Conservation (phyloP, 2,329 filamentous ascomycete species). For the Talaromyces sp. region DNA sequence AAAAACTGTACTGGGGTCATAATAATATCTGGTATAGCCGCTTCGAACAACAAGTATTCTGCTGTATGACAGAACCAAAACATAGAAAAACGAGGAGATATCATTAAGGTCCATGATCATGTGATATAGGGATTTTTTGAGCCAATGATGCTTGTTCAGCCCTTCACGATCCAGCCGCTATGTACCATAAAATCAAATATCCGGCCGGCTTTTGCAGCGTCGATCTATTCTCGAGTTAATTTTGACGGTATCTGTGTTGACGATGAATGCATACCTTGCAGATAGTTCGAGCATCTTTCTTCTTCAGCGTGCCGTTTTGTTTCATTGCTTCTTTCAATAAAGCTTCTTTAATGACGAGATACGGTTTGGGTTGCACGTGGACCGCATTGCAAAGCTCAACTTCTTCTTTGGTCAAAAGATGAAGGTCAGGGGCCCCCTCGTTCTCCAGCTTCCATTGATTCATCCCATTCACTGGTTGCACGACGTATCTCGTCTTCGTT, state of each 20-base stretch:
- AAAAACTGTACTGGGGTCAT: not conserved
- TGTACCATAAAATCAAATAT: constrained; percentile 95
- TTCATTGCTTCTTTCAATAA: constrained; percentile 88
- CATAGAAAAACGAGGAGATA: not conserved
- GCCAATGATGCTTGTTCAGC: constrained; percentile 27
- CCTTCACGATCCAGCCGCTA: constrained; percentile 86
- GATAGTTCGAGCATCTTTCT: constrained; percentile 87
- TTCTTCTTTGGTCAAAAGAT: constrained; percentile 81
- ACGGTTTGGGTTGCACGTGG: constrained; percentile 87
- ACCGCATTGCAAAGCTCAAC: constrained; percentile 79
- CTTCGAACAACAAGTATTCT: not conserved
- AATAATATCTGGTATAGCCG: not conserved
- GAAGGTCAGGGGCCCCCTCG: constrained; percentile 72
- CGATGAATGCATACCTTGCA: constrained; percentile 51
- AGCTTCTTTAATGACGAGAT: constrained; percentile 88
- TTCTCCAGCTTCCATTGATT: constrained; percentile 62
- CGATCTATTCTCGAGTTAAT: constrained; percentile 52
- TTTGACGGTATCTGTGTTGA: constrained; percentile 2
- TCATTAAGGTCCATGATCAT: not conserved
- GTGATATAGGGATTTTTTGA: not conserved
- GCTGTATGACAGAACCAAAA: not conserved
- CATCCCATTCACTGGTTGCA: constrained; percentile 46
- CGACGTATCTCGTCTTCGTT: constrained; percentile 51
- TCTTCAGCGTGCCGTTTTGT: constrained; percentile 81
- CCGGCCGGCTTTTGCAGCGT: constrained; percentile 76